phyloP scores from a whole-genome alignment of 331 rosid genomes.

The Saraca asoca region DNA sequence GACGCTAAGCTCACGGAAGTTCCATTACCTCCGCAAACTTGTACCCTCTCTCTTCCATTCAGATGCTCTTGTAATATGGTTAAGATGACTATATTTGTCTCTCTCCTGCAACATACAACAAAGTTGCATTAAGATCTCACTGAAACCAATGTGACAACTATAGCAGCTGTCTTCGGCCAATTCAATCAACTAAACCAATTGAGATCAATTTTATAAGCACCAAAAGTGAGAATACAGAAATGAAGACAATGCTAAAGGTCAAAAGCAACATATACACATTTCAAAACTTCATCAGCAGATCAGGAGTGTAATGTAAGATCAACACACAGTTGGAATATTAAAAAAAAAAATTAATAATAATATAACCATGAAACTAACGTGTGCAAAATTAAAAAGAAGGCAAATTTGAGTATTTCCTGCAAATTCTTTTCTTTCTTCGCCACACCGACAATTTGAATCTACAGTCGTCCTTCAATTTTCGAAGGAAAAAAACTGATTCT shows the following conservation, averaged over 20 bases:
- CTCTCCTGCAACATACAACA: slow-evolving; percentile 51
- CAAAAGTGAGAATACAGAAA: slow-evolving; percentile 2
- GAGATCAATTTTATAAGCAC: background rate
- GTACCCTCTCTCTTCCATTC: slow-evolving; percentile 60
- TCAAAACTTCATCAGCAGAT: slow-evolving; percentile 20
- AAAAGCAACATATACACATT: slow-evolving; percentile 29
- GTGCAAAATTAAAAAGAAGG: slow-evolving; percentile 15
- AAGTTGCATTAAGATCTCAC: slow-evolving; percentile 28
- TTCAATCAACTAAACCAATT: slow-evolving; percentile 26
- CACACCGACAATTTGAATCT: slow-evolving; percentile 38
- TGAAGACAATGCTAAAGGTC: slow-evolving; percentile 30
- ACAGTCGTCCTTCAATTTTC: slow-evolving; percentile 31
- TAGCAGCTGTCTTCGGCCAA: slow-evolving; percentile 22
- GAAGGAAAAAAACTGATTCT: slow-evolving; percentile 27
- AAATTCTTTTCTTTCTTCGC: slow-evolving; percentile 4
- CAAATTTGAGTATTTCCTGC: slow-evolving; percentile 12
- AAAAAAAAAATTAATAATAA: too few relatives aligned
- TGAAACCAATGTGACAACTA: slow-evolving; percentile 13
- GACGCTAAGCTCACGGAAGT: slow-evolving; percentile 77
- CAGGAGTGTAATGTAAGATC: slow-evolving; percentile 19
- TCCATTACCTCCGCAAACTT: slow-evolving; percentile 53
- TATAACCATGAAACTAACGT: slow-evolving; percentile 10
- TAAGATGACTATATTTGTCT: slow-evolving; percentile 19
- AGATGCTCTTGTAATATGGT: slow-evolving; percentile 30
- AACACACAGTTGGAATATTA: background rate